Base-by-base conservation (phyloP, 768 basidiomycete species). In the Tulasnella sp. region DNA sequence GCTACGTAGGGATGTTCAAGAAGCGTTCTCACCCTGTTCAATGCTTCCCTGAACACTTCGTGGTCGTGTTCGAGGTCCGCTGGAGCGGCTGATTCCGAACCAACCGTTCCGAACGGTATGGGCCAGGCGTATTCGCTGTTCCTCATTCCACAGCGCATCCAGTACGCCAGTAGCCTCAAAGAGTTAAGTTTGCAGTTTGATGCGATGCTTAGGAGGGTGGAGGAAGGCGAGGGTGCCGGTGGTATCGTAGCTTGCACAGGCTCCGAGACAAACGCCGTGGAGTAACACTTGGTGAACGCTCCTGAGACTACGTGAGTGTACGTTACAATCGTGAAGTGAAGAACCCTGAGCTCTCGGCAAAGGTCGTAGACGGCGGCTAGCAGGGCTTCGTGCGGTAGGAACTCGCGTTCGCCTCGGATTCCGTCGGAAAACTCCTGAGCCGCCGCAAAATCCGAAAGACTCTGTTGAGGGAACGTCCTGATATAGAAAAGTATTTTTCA, bases 101-200 rank as follows among this genome's bases (percentile, higher is more conserved):
- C n/a, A n/a, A n/a, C n/a, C n/a, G n/a, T n/a, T n/a, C n/a, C n/a
- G n/a, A n/a, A n/a, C n/a, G 66, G 66, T n/a, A 67, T 41, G 6
- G 42, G 39, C 66, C 66, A 67, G 5, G 39, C 66, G 19, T 67
- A 35, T 19, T 39, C 42, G 16, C 66, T 39, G 39, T n/a, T 37
- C n/a, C 66, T 37, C 66, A 67, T 67, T n/a, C 66, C 37, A 6
- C 22, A 67, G 1, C 66, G 66, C 66, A 67, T 67, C 66, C 66
- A 67, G 22, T 67, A 67, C 6, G 66, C 66, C 16, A 67, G n/a
- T 7, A 29, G 35, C 16, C 42, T 35, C 11, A 67, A 17, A 32
- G 66, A 35, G 22, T 67, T 67, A 12, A 37, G 66, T 26, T n/a
- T 39, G 22, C 37, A 59, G 35, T 26, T 17, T 1, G 66, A 26